Conservation (phyloP, 768 basidiomycete species). For the Rhodotorula diobovata region DNA sequence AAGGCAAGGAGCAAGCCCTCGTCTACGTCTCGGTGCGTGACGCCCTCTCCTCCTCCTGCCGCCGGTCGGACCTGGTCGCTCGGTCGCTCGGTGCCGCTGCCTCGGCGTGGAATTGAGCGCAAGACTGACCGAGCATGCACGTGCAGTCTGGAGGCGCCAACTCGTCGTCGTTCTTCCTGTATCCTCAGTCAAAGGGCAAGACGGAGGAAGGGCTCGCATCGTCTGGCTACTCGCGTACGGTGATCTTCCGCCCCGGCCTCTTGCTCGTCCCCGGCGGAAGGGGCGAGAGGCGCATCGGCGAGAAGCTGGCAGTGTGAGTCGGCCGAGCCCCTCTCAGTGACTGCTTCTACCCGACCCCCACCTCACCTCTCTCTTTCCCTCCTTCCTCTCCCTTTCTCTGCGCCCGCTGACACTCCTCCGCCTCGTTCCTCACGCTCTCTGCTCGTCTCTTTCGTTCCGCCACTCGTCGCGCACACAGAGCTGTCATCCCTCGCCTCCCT, state of each 20-base stretch:
- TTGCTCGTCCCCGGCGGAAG: slow-evolving; percentile 55
- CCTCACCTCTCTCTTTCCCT: background rate
- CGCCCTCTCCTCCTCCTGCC: slow-evolving; percentile 5
- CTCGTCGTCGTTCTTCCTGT: slow-evolving; percentile 7
- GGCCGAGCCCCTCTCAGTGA: background rate
- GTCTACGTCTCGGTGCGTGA: slow-evolving; percentile 67
- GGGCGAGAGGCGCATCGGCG: slow-evolving; percentile 49
- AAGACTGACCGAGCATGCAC: slow-evolving; percentile 45
- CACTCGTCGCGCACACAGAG: background rate
- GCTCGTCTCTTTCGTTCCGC: slow-evolving; percentile 1
- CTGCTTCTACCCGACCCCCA: background rate
- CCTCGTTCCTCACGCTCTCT: background rate
- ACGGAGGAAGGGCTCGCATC: slow-evolving; percentile 66
- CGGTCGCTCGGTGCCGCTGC: background rate
- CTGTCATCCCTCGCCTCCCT: background rate
- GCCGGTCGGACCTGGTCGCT: too few species aligned
- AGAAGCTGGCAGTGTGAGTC: slow-evolving; percentile 53
- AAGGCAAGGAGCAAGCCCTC: slow-evolving; percentile 57
- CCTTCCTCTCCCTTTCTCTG: too few species aligned
- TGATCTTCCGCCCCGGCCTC: slow-evolving; percentile 64
- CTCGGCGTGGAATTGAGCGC: too few species aligned
- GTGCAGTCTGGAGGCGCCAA: slow-evolving; percentile 2
- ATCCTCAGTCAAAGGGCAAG: slow-evolving; percentile 47
- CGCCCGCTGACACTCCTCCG: background rate
- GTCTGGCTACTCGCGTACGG: slow-evolving; percentile 66